Base-by-base conservation (phyloP, 257 asterid genomes). In the Nicotiana noctiflora region DNA sequence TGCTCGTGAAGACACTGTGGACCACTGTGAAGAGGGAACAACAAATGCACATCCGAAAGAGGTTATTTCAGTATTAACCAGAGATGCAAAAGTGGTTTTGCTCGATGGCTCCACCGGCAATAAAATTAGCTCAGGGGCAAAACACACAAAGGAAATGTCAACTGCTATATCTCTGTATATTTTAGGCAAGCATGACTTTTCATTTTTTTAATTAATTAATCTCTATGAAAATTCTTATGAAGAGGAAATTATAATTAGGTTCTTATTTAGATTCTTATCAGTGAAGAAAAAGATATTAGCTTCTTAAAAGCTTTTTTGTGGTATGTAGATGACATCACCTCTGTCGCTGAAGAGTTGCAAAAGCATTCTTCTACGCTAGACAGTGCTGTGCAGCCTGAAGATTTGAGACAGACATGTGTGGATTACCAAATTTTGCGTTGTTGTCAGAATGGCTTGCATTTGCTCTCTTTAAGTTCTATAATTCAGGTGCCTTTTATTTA, bases 371-470 rank as follows among this genome's bases (percentile, higher is more conserved):
- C 86, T 67, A 88, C 31, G 53, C 85, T 65, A 77, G 84, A 82
- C 67, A 81, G 65, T 87, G 83, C 75, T 67, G 34, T 46, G 77
- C 85, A 81, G 56, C 86, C 80, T 51, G 79, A 74, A 51, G 44
- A 79, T 84, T 82, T 84, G 70, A 87, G 74, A 70, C 67, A 82
- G 59, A 82, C 74, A 75, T 81, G 11, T 75, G 53, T 83, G 85
- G 86, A 88, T 68, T 88, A 91, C 19, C 86, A 85, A 23, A 88
- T 91, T 86, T 82, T 96, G 65, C 88, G 94, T 84, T 94, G 98
- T 83, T 90, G 91, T 80, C 94, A 88, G 85, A 93, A 92, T 78
- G 91, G 91, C 63, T 84, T 94, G 68, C 88, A 87, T 83, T 44
- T 91, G 34, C 88, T 87, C 91, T 81, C 92, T 81, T 79, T 84